Base-by-base conservation (phyloP, 805 yeast species). In the Hanseniaspora mollemarum region DNA sequence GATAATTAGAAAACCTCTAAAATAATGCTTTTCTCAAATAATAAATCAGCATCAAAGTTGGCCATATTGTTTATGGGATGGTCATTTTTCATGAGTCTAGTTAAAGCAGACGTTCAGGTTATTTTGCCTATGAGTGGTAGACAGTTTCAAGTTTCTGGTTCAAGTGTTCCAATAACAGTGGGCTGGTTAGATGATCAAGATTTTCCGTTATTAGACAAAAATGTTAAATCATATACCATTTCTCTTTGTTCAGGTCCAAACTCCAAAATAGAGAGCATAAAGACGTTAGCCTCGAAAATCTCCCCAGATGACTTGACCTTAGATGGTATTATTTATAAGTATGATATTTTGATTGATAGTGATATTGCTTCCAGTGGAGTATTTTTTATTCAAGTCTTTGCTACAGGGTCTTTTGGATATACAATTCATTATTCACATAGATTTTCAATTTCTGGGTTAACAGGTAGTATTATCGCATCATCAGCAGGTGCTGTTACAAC, bases 351-450 rank as follows among this genome's bases (percentile, higher is more conserved):
- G 0, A 60, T 80, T 40, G 67, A 68, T 13, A 66, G 76, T 3
- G 55, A 65, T 25, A 62, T 62, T 13, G 85, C 80, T 28, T 73
- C 76, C 1, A 63, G 72, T 59, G 97, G 96, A 35, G 57, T 62
- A 45, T 90, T 78, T 64, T 84, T 69, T 63, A 60, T 88, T 54
- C 96, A 88, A 67, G 63, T 87, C 26, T 74, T 73, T 55, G 75
- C 86, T 1, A 53, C 57, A 9, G 53, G 64, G 1, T 56, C 65
- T 2, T 55, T 56, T 1, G 81, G 78, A 36, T 70, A 67, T 58
- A 71, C 85, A 1, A 79, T 78, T 56, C 83, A 80, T 59, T 85
- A 85, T 63, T 63, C 88, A 2, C 67, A 71, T 36, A 69, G 92
- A 58, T 81, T 87, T 66, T 57, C 64, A 38, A 67, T 90, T 49